Evolutionary conservation across 2,329 filamentous ascomycete genomes (phyloP).

Genomic region (Penicillium sp.): DNA sequence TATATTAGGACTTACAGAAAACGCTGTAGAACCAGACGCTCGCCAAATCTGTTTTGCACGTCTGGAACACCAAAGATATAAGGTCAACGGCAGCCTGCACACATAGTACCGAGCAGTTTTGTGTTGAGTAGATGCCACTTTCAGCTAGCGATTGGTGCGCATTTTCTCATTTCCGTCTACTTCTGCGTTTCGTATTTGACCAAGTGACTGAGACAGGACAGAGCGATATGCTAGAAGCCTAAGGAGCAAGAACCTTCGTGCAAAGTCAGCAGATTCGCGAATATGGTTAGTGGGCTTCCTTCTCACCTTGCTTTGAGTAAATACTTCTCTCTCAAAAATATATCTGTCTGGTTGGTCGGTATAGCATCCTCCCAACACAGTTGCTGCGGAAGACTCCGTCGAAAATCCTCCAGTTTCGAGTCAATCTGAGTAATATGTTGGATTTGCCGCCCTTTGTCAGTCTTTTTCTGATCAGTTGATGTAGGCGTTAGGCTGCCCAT

Average conservation of each 20-base stretch:
- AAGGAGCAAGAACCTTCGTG: neutral
- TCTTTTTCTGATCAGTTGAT: neutral
- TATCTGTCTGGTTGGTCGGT: neutral
- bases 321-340: neutral
- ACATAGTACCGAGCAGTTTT: neutral
- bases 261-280: neutral
- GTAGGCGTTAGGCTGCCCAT: no score
- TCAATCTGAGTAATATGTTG: slow-evolving; percentile 1
- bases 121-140: no score
- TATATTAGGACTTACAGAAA: neutral
- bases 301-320: slow-evolving; percentile 2
- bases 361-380: neutral
- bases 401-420: neutral
- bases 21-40: slow-evolving; percentile 5
- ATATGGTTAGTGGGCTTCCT: neutral
- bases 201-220: neutral
- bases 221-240: neutral
- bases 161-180: neutral
- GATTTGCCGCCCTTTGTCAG: neutral
- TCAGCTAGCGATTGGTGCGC: no score
- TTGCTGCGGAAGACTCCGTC: neutral
- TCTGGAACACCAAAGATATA: neutral
- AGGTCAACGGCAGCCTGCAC: neutral
- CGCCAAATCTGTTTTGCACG: neutral
- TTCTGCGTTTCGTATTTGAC: neutral